Evolutionary conservation across 2,329 filamentous ascomycete genomes (phyloP), one percentile per base, ranked within the genome.

Genomic region (Aspergillus hortae): DNA sequence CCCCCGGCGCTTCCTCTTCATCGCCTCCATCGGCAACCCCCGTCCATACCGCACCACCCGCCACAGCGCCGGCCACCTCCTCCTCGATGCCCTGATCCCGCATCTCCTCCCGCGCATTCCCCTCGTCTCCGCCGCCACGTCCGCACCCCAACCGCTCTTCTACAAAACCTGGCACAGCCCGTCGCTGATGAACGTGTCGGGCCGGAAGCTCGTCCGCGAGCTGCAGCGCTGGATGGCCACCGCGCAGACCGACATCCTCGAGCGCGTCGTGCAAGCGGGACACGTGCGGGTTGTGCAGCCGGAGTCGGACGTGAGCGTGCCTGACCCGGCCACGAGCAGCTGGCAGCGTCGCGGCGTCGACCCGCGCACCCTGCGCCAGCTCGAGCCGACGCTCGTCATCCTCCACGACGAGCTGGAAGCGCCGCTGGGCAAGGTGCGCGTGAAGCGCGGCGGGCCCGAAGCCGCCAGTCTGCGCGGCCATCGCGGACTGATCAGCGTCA

Each of bases 341-440:
- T 56, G 53, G 55, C 46, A 54, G n/a, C 48, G 35, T 60, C 17
- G 66, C 68, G 56, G 54, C 21, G 43, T 53, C 21, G 53, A 56
- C 21, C 58, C 53, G 9, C 23, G 15, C n/a, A 30, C 49, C 9
- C 45, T 57, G 14, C 55, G 49, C 19, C 48, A 52, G 23, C 53
- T 63, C 47, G 48, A 49, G 5, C 59, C 77, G 3, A 73, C 77
- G 3, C 71, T 99, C 14, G 83, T 97, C 0, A 75, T 97, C 11
- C 76, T 97, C 17, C 91, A 97, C 68, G 92, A 97, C 68, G 92
- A 97, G 68, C 73, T 97, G 32, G 92, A 96, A 63, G 78, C 82
- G 40, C 75, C 80, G 2, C 65, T 91, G 2, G 91, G 91, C 0
- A 78, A 80, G 33, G 79, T 95, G 12, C 82, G 77, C 45, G 76